These are phyloP conservation scores for Williopsis jadinii DNA, from an alignment of 1,139 yeast genomes.

Conservation along the genomic window DNA sequence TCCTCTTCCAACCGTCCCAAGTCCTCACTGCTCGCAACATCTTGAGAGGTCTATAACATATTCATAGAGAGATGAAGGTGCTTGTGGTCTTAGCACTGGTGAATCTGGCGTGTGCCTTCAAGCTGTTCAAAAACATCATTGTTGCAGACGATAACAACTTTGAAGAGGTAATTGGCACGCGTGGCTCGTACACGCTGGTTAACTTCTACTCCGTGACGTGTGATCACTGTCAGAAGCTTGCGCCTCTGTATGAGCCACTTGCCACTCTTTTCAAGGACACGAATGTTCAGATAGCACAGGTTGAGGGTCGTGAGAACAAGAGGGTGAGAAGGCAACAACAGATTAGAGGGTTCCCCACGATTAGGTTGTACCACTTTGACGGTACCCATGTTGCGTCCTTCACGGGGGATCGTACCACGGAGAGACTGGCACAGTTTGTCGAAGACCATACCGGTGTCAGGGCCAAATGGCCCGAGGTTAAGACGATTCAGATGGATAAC, in stretches of 20 bases:
- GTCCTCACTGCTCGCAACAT: too few species aligned
- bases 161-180: constrained; percentile 11
- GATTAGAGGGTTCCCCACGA: constrained; percentile 20
- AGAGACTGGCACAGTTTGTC: constrained; percentile 16
- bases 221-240: constrained; percentile 16
- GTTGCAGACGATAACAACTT: constrained; percentile 19
- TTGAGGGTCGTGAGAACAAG: constrained; percentile 17
- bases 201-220: constrained; percentile 18
- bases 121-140: constrained; percentile 17
- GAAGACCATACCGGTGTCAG: constrained; percentile 15
- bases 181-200: constrained; percentile 18
- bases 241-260: constrained; percentile 17
- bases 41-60: too few species aligned
- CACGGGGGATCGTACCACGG: constrained; percentile 14
- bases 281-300: constrained; percentile 19
- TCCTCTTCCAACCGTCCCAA: too few species aligned
- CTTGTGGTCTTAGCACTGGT: background rate
- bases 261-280: constrained; percentile 16
- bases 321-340: constrained; percentile 13
- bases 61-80: background rate
- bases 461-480: constrained; percentile 15
- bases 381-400: constrained; percentile 17
- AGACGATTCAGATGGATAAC: constrained; percentile 2
- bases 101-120: constrained; percentile 1
- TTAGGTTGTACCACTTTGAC: constrained; percentile 20